Evolutionary conservation across 2,329 filamentous ascomycete species (phyloP).

Genomic region (Nothopassalora personata): DNA sequence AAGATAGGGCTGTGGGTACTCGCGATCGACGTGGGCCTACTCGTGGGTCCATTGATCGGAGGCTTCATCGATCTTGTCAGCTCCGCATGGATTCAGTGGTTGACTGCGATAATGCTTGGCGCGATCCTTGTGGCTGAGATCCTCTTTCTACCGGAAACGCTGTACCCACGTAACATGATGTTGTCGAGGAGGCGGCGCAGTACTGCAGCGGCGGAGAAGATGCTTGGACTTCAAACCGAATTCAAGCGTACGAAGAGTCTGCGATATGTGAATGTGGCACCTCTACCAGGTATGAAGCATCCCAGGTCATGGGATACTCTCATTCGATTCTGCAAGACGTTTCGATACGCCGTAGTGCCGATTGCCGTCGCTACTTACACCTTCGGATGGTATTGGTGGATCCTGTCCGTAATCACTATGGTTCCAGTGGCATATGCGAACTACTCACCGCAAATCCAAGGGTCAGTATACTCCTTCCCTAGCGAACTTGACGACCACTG

Average conservation of each 20-base stretch:
- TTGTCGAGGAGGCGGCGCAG: constrained; percentile 1
- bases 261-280: constrained; percentile 10
- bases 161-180: constrained; percentile 18
- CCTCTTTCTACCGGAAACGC: constrained; percentile 14
- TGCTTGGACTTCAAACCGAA: neutral
- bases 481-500: neutral
- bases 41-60: constrained; percentile 15
- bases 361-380: constrained; percentile 12
- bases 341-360: constrained; percentile 15
- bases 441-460: constrained; percentile 15
- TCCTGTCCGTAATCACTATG: constrained; percentile 14
- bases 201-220: constrained; percentile 5
- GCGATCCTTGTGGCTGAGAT: constrained; percentile 15
- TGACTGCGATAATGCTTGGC: constrained; percentile 14
- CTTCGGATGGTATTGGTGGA: constrained; percentile 20
- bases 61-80: constrained; percentile 15
- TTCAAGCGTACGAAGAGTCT: constrained; percentile 12
- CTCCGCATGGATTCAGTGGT: constrained; percentile 16
- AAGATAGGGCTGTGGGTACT: constrained; percentile 17
- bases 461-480: constrained; percentile 3
- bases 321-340: constrained; percentile 13
- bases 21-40: constrained; percentile 16
- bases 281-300: constrained; percentile 16
- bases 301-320: constrained; percentile 15
- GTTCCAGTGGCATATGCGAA: constrained; percentile 16